Conservation (phyloP, 2,329 filamentous ascomycete species). For the Simplicillium aogashimaense region DNA sequence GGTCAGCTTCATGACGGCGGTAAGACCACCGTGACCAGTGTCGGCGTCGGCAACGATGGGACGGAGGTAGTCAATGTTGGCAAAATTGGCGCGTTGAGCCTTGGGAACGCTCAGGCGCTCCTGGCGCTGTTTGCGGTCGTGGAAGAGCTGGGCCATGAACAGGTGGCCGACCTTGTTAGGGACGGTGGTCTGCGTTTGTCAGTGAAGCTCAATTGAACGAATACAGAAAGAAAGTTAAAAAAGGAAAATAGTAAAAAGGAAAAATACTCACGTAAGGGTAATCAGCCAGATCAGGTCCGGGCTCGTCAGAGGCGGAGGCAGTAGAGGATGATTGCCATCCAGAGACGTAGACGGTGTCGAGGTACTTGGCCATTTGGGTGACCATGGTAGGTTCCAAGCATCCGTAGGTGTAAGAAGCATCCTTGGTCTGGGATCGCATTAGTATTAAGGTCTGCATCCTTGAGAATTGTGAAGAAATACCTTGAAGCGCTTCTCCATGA, state of each 20-base stretch:
- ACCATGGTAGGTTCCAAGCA: slow-evolving; percentile 97
- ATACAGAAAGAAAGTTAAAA: background rate
- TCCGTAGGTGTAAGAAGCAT: slow-evolving; percentile 91
- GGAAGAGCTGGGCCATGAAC: slow-evolving; percentile 98
- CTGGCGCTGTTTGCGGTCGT: slow-evolving; percentile 97
- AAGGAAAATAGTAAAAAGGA: background rate
- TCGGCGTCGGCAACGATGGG: slow-evolving; percentile 96
- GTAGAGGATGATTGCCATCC: slow-evolving; percentile 98
- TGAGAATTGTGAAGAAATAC: slow-evolving; percentile 33
- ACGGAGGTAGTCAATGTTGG: slow-evolving; percentile 86
- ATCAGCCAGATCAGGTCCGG: slow-evolving; percentile 93
- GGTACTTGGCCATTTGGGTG: slow-evolving; percentile 98
- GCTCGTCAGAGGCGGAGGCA: slow-evolving; percentile 88
- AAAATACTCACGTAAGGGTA: slow-evolving; percentile 68
- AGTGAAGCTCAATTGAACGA: background rate
- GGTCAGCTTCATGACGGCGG: slow-evolving; percentile 99
- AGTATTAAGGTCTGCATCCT: slow-evolving; percentile 1
- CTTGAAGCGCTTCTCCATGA: slow-evolving; percentile 77
- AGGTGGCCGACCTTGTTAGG: slow-evolving; percentile 97
- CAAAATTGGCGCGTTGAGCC: slow-evolving; percentile 58
- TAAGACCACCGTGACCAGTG: slow-evolving; percentile 92
- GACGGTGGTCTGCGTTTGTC: slow-evolving; percentile 97
- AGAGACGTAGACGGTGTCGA: slow-evolving; percentile 97
- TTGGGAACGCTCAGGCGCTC: slow-evolving; percentile 75
- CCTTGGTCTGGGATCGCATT: slow-evolving; percentile 50